Percentiles rank a stretch among this genome's conserved stretches.
phyloP scores from a whole-genome alignment of 1,284 basidiomycete genomes.

The Ustilago vetiveriae region DNA sequence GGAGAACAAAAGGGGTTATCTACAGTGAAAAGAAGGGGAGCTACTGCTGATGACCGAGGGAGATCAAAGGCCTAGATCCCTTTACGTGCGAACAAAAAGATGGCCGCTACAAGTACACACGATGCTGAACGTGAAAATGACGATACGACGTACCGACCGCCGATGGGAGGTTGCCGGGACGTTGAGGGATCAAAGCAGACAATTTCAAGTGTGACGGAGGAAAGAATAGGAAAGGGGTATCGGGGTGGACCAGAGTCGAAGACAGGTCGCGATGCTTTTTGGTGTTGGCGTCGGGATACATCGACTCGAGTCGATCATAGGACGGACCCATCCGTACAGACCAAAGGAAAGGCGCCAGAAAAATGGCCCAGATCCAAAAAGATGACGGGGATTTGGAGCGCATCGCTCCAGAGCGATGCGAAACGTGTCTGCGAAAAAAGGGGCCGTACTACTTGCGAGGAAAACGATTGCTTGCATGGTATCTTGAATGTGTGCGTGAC shows the following conservation, averaged over 20 bases:
- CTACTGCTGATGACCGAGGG: background rate
- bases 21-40: conserved; percentile 1
- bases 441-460: conserved; percentile 36
- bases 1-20: too few species aligned
- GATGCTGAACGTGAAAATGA: conserved; percentile 22
- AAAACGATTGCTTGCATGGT: conserved; percentile 44
- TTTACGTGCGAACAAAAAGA: background rate
- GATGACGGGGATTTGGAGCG: conserved; percentile 7
- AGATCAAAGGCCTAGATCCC: background rate
- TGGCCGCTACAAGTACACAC: conserved; percentile 45
- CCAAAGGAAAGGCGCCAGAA: conserved; percentile 9
- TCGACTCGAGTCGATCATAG: conserved; percentile 29
- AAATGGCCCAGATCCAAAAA: conserved; percentile 1
- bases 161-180: background rate
- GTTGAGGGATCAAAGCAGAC: conserved; percentile 20
- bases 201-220: conserved; percentile 24
- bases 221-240: conserved; percentile 22
- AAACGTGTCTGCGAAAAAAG: conserved; percentile 30
- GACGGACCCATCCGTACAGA: conserved; percentile 36
- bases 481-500: conserved; percentile 39
- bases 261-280: conserved; percentile 22
- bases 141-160: conserved; percentile 4
- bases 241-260: conserved; percentile 23
- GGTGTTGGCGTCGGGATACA: conserved; percentile 9
- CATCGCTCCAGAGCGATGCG: conserved; percentile 12